Base-by-base conservation (phyloP, 2,329 filamentous ascomycete species). In the Calonectria pteridis region DNA sequence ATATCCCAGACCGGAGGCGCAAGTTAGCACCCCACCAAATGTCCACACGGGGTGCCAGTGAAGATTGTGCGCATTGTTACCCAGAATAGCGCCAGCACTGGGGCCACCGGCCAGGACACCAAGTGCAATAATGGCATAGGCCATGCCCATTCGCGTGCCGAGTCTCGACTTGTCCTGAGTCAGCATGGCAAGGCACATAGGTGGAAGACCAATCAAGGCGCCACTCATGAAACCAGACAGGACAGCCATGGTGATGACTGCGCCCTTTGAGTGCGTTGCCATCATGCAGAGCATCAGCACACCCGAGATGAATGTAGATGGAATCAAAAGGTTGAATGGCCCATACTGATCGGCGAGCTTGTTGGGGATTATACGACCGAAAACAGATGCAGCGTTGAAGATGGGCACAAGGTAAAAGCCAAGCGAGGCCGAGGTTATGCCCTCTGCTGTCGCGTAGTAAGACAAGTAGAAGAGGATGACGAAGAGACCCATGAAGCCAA, bases 311-410 rank as follows among this genome's bases (percentile, higher is more conserved):
- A 66, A 18, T 2, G 63, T 6, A 20, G 63, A 31, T 10, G 63
- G 63, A 14, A 35, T 46, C n/a, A 50, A 31, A 26, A 66, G 43
- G 23, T 66, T 66, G 14, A 66, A 35, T 16, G 63, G 43, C 13
- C 63, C 63, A 16, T 35, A 20, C 13, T 31, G 18, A 26, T 66
- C 63, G 20, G 63, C 63, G 4, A 50, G 43, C 10, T 66, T 50
- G 43, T 66, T 66, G 14, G 63, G 43, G 31, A 66, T 50, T n/a
- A 33, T 66, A 20, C 63, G 43, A 18, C 63, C 63, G n/a, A 66
- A 66, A 0, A 50, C 16, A 1, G 43, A 50, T 3, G 63, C 63
- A 2, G 63, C 63, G 13, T 66, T 66, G 28, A 66, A 49, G 23
- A 66, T 49, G 31, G 63, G 43, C 23, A 66, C 43, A 5, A 66